Evolutionary conservation across 352 stramenopile species (phyloP).

Genomic region (Pythium dissimile): DNA sequence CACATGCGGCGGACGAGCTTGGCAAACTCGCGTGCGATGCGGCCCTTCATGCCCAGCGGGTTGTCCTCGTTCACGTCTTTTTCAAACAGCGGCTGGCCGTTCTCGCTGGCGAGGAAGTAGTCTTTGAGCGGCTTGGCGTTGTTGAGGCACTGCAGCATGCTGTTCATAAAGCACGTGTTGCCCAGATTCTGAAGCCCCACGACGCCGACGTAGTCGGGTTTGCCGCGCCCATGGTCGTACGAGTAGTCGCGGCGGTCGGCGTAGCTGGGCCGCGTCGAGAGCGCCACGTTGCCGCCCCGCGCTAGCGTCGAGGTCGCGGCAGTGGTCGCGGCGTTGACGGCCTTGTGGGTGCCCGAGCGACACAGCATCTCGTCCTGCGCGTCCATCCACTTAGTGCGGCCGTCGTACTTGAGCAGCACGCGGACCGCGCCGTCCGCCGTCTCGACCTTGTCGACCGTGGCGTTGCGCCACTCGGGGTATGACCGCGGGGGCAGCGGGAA

Average conservation of each 20-base stretch:
- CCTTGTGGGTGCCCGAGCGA: conserved; percentile 52
- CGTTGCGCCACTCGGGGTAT: conserved; percentile 66
- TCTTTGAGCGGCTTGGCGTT: conserved; percentile 85
- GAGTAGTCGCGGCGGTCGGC: conserved; percentile 28
- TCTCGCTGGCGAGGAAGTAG: conserved; percentile 89
- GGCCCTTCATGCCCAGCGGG: conserved; percentile 91
- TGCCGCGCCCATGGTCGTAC: conserved; percentile 46
- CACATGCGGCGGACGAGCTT: conserved; percentile 94
- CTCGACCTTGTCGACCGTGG: conserved; percentile 32
- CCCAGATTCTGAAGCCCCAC: conserved; percentile 76
- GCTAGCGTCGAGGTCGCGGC: neutral
- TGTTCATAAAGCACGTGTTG: conserved; percentile 87
- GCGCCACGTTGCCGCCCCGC: neutral
- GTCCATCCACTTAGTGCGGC: conserved; percentile 44
- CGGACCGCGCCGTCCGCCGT: conserved; percentile 24
- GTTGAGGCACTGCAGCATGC: conserved; percentile 87
- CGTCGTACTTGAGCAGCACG: conserved; percentile 48
- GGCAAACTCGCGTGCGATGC: conserved; percentile 95
- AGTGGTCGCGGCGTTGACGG: conserved; percentile 29
- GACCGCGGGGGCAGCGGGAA: conserved; percentile 26
- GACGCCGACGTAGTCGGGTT: conserved; percentile 53
- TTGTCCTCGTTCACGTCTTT: conserved; percentile 95
- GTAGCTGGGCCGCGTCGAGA: conserved; percentile 24
- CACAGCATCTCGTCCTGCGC: conserved; percentile 66
- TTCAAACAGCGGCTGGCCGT: conserved; percentile 60